Evolutionary conservation across 2,329 filamentous ascomycete genomes (phyloP), one percentile per base, ranked within the genome.

Genomic region (Alternaria viburni): DNA sequence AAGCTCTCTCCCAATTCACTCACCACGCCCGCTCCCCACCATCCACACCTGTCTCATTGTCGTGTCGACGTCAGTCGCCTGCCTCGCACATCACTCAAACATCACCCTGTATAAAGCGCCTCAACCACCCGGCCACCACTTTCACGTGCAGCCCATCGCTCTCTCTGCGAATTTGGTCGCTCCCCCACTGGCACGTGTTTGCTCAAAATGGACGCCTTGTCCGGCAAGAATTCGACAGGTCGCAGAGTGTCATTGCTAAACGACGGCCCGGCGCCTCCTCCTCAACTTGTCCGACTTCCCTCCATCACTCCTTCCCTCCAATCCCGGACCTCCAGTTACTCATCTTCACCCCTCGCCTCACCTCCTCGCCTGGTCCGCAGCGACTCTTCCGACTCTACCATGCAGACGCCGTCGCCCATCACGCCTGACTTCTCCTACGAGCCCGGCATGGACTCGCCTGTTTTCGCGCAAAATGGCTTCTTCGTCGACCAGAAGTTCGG

Each of bases 171-270:
- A 61, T 57, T 56, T 69, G 66, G 67, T 70, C 68, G 69, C 73
- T 73, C 72, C 69, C 55, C 51, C 69, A 65, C 69, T 67, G 73
- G 72, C 75, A 75, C 73, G 71, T 71, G 61, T 72, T 61, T 74
- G 71, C 64, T 67, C 66, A 76, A 77, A 77, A 85, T 85, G 83
- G 83, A 85, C 65, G 62, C 65, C 65, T 67, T 67, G 65, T 67
- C 65, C 82, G 83, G 82, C 78, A 84, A 81, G 79, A 83, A 85
- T 75, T 81, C 81, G 70, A 81, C 76, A 68, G 83, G 83, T 76
- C 81, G 82, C 73, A 82, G 79, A 73, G 82, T 85, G 74, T 84
- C 83, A 74, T 78, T 85, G 72, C 78, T 85, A 76, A 85, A 84
- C 81, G 82, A 83, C 75, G 80, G 77, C 75, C 69, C 70, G 65